Conservation (phyloP, 108 stramenopile species). For the Nitzschia putrida region DNA sequence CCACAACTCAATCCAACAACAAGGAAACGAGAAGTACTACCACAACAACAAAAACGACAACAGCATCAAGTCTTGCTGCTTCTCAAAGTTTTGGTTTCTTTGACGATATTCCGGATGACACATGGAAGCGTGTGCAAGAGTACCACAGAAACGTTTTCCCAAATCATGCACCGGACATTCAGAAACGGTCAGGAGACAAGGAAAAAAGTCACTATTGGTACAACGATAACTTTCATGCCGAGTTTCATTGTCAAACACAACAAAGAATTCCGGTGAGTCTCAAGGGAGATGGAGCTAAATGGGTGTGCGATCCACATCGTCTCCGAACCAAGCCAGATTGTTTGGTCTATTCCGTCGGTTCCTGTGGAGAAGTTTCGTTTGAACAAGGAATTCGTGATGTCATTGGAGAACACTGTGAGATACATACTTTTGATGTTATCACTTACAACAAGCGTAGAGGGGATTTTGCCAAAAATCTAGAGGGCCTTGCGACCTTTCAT, state of each 20-base stretch:
- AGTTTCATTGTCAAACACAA: constrained; percentile 61
- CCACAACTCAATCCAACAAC: too few relatives aligned
- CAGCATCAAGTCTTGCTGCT: neutral
- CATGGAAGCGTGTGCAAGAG: constrained; percentile 20
- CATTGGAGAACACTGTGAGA: constrained; percentile 44
- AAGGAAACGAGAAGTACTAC: too few relatives aligned
- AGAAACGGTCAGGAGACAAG: too few relatives aligned
- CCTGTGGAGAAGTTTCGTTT: constrained; percentile 40
- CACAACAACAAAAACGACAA: too few relatives aligned
- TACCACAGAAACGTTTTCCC: constrained; percentile 9
- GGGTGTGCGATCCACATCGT: constrained; percentile 68
- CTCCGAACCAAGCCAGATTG: constrained; percentile 27
- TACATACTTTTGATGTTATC: constrained; percentile 61
- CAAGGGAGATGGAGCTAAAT: constrained; percentile 65
- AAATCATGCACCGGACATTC: neutral
- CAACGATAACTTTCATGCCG: constrained; percentile 58
- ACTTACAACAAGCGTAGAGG: constrained; percentile 13
- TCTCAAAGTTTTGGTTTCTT: constrained; percentile 31
- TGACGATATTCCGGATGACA: constrained; percentile 5
- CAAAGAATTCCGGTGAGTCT: constrained; percentile 40
- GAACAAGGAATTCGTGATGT: constrained; percentile 26
- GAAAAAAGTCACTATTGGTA: neutral
- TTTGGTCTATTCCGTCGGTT: constrained; percentile 59
- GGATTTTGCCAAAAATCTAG: neutral
- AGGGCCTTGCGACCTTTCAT: constrained; percentile 33